phyloP scores from a whole-genome alignment of 345 rosid species.

The Fremontodendron californicum region DNA sequence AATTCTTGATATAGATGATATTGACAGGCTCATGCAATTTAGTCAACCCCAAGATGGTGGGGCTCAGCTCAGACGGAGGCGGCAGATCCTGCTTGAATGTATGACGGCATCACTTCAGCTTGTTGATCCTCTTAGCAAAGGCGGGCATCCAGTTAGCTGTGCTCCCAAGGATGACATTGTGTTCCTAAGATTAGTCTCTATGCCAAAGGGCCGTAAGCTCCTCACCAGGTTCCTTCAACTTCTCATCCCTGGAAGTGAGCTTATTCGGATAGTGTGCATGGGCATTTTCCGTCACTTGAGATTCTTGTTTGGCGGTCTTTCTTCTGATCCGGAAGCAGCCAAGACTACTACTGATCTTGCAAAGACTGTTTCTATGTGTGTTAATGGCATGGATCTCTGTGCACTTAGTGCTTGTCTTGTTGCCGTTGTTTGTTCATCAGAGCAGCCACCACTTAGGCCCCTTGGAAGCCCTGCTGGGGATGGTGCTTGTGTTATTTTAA shows the following conservation, averaged over 20 bases:
- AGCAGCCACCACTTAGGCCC: slow-evolving; percentile 96
- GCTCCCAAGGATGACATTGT: slow-evolving; percentile 77
- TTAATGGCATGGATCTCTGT: slow-evolving; percentile 76
- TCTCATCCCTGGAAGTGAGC: slow-evolving; percentile 79
- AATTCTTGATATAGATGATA: slow-evolving; percentile 85
- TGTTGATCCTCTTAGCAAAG: slow-evolving; percentile 84
- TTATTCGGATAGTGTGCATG: slow-evolving; percentile 84
- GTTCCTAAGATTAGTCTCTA: slow-evolving; percentile 63
- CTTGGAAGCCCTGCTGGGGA: slow-evolving; percentile 86
- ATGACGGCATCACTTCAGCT: slow-evolving; percentile 86
- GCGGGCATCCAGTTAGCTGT: slow-evolving; percentile 40
- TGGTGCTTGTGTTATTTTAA: slow-evolving; percentile 74
- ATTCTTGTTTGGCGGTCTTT: slow-evolving; percentile 72
- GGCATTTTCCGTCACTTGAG: slow-evolving; percentile 91
- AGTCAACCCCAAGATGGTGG: slow-evolving; percentile 86
- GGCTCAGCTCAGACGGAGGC: slow-evolving; percentile 62
- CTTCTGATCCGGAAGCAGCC: slow-evolving; percentile 57
- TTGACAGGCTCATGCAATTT: slow-evolving; percentile 65
- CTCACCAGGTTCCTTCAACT: slow-evolving; percentile 65
- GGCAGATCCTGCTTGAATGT: slow-evolving; percentile 75
- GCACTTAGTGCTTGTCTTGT: slow-evolving; percentile 92
- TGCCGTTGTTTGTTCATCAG: slow-evolving; percentile 95
- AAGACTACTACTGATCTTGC: slow-evolving; percentile 64
- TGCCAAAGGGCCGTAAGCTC: slow-evolving; percentile 84
- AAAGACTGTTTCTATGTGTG: slow-evolving; percentile 57